These are phyloP conservation scores for Solanum boliviense DNA, from an alignment of 257 asterid species.

Conservation along the genomic window DNA sequence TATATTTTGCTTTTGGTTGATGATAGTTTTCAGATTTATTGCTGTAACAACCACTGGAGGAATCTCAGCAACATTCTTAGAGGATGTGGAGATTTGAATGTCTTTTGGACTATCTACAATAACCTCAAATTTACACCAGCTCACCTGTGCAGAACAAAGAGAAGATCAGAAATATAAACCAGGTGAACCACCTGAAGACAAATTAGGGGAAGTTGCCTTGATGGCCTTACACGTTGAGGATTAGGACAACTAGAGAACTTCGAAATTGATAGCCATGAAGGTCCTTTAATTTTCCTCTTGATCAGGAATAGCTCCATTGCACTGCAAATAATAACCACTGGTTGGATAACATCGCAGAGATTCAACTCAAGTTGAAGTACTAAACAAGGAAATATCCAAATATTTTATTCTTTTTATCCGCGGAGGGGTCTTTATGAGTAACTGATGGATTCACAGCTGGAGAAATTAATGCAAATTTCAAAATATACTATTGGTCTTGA, in stretches of 20 bases:
- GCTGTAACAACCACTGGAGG: constrained; percentile 86
- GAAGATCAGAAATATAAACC: neutral
- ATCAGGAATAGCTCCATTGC: constrained; percentile 78
- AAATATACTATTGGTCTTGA: neutral
- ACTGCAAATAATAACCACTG: constrained; percentile 33
- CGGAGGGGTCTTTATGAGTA: neutral
- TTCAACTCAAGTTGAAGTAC: neutral
- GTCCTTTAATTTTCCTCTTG: constrained; percentile 86
- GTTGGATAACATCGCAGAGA: neutral
- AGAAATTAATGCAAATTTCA: neutral
- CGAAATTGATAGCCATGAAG: constrained; percentile 86
- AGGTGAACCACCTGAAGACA: neutral
- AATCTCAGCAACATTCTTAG: constrained; percentile 40
- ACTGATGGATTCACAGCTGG: neutral
- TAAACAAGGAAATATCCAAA: neutral
- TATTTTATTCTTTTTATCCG: neutral
- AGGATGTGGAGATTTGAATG: constrained; percentile 48
- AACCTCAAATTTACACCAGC: constrained; percentile 98
- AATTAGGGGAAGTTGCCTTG: neutral
- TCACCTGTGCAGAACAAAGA: constrained; percentile 50
- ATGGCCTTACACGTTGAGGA: constrained; percentile 57
- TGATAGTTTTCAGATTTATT: constrained; percentile 72
- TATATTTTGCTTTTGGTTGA: constrained; percentile 65
- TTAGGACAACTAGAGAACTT: constrained; percentile 55
- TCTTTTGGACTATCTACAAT: constrained; percentile 64